Evolutionary conservation across 768 basidiomycete species (phyloP), one percentile per base, ranked within the genome.

Genomic region (Termitomyces sp.): DNA sequence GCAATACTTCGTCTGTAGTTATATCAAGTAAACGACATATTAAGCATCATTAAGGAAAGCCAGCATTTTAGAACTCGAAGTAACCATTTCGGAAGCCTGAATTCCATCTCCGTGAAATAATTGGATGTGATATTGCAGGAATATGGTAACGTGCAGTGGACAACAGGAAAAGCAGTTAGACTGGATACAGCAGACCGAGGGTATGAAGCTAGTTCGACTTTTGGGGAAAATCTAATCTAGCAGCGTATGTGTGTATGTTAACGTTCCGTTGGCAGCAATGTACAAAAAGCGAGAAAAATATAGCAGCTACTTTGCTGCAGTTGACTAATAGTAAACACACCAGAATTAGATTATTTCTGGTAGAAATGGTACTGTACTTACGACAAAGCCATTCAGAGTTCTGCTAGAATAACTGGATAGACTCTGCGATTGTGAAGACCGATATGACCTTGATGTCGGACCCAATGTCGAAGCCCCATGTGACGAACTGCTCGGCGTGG

Each of bases 381-480:
- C 86, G 71, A 80, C 79, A 72, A 85, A 79, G 68, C 88, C 82
- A 66, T 77, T 86, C 74, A 90, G 73, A 60, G 88, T 85, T 64
- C 88, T 81, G 72, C 82, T 88, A 62, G 88, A 86, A 68, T 88
- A 87, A n/a, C 82, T 81, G 37, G 86, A 83, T 57, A 89, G 76
- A 56, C 83, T 79, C 65, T 89, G 88, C 44, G 82, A 73, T 66
- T 90, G 88, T 31, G 87, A 84, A 53, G 85, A 68, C 48, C 87
- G 76, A 67, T 87, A 90, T 52, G 86, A 84, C 60, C 84, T 77
- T 37, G 87, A 80, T 46, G 82, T 78, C 65, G 84, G 79, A 41
- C 83, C 81, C 52, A 86, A 67, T 5, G 84, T 79, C 42, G 84
- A 77, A 31, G 56, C 34, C 29, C 78, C 64, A 64, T 87, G 84